These are phyloP conservation scores for Salicornia ramosissima DNA, from an alignment of 148 eudicot species.

Conservation along the genomic window DNA sequence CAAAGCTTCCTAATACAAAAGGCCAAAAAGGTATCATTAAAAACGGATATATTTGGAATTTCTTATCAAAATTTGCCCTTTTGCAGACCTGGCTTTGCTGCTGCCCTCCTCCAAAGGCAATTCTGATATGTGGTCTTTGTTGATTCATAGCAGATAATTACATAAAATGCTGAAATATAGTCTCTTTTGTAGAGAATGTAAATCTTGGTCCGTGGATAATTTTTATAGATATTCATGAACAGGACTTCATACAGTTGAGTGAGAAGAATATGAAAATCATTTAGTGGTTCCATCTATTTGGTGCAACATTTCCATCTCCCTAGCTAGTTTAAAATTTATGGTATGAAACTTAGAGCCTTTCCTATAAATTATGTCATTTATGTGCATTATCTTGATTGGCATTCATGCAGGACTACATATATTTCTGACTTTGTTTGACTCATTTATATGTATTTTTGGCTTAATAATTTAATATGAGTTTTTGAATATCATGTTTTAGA, in stretches of 20 bases:
- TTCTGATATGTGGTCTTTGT: no score
- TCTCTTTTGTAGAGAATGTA: not conserved
- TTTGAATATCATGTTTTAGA: not conserved
- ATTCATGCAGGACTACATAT: not conserved
- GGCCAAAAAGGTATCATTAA: no score
- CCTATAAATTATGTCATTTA: not conserved
- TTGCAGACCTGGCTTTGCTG: no score
- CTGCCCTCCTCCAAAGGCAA: no score
- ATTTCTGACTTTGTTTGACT: not conserved
- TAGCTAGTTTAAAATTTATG: no score
- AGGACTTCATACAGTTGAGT: not conserved
- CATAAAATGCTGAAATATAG: not conserved
- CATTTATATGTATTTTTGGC: not conserved
- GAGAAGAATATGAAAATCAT: not conserved
- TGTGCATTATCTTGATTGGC: not conserved
- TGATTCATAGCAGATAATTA: no score
- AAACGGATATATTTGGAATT: no score
- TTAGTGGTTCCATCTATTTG: no score
- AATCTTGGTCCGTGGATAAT: not conserved
- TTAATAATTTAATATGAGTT: not conserved
- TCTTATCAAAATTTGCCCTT: no score
- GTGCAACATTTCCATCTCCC: not conserved
- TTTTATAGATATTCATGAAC: not conserved
- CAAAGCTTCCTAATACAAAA: no score
- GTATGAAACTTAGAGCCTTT: not conserved